Evolutionary conservation across 768 basidiomycete species (phyloP), one percentile per base, ranked within the genome.

Genomic region (Tricholoma flavovirens): DNA sequence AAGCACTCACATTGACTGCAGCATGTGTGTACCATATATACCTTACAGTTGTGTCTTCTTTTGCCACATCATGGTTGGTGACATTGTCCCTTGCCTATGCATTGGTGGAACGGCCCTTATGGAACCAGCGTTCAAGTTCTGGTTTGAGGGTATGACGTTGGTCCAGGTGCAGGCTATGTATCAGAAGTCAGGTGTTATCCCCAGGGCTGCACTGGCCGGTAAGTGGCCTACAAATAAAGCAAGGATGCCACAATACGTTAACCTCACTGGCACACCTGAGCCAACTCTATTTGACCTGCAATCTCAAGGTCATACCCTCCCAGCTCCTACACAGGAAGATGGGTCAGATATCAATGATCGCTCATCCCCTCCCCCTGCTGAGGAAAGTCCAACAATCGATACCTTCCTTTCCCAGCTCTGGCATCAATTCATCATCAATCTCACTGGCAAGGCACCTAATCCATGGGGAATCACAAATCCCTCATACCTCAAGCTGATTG

Each of bases 21-120:
- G 60, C 55, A 2, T 56, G 52, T 10, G 53, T 1, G 17, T 46
- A 2, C 57, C 59, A 7, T 62, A 50, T 26, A 53, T 51, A 22
- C 55, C 57, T 2, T 40, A 49, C n/a, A 60, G 64, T 3, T 52
- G 40, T 15, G 19, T 65, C 17, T 65, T 62, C 38, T 54, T 65
- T 42, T 17, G 55, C 0, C 43, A 32, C 1, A 40, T 59, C 2
- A 17, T 51, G 14, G 3, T 55, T 6, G 17, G n/a, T 1, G 30
- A 40, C 9, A 38, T 51, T 10, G 38, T 51, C 14, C 53, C 53
- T 24, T 32, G n/a, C 10, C 48, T 56, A 6, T 30, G 58, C 15
- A 5, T 30, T 36, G 51, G 54, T 33, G 56, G 52, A 4, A 49
- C 46, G 4, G 17, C 14, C 14, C 58, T 61, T 11, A 8, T n/a